Evolutionary conservation across 139 green algal species (phyloP).

Genomic region (Microglena sp.): DNA sequence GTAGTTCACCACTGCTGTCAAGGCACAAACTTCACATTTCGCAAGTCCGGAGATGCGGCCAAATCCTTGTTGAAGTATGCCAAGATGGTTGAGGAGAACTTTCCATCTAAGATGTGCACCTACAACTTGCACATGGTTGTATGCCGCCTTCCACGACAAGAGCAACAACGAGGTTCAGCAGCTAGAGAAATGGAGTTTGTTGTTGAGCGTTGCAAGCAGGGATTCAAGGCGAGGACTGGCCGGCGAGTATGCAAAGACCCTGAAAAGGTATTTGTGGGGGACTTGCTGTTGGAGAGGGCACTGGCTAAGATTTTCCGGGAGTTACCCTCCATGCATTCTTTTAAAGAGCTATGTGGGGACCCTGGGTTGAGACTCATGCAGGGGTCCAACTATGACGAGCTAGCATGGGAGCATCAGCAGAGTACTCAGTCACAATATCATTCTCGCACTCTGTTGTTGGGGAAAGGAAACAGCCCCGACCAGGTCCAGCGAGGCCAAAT

Average conservation of each 20-base stretch:
- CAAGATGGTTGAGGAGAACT: not conserved
- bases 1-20: slow-evolving; percentile 1
- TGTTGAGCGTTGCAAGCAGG: slow-evolving; percentile 5
- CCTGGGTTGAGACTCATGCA: no score
- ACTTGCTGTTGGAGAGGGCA: not conserved
- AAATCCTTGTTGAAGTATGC: not conserved
- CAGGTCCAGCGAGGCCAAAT: no score
- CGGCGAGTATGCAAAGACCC: slow-evolving; percentile 1
- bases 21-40: not conserved
- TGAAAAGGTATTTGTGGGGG: not conserved
- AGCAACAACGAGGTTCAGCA: not conserved
- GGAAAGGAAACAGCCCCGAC: no score
- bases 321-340: no score
- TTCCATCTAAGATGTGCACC: not conserved
- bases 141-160: not conserved
- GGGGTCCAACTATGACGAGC: no score
- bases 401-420: no score
- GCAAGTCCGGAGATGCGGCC: not conserved
- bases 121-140: slow-evolving; percentile 12
- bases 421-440: no score
- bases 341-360: no score
- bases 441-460: no score
- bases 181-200: not conserved
- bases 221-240: not conserved
- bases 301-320: no score